phyloP scores from a whole-genome alignment of 2,329 filamentous ascomycete species.

The Colletotrichum sp. region DNA sequence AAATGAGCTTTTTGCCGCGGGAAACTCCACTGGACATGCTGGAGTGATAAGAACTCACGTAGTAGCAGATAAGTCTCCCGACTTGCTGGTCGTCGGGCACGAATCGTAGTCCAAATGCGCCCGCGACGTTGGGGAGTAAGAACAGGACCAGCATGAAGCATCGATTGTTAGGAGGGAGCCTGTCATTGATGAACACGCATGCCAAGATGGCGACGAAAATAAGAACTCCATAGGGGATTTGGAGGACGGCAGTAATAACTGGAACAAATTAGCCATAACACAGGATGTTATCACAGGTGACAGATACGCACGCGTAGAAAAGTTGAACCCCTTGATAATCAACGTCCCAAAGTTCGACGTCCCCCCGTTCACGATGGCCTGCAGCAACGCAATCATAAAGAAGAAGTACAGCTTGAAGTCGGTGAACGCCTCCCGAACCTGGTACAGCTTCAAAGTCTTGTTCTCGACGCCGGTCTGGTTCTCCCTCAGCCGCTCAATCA shows the following conservation, averaged over 20 bases:
- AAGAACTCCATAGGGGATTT: not conserved
- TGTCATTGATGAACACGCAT: not conserved
- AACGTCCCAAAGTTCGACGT: not conserved
- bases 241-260: not conserved
- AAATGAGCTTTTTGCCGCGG: not conserved
- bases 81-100: not conserved
- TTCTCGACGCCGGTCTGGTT: not conserved
- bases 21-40: not conserved
- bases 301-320: not conserved
- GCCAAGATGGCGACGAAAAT: not conserved
- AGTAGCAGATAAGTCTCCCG: not conserved
- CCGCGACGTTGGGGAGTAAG: not conserved
- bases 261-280: rapidly evolving
- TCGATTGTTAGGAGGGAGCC: not conserved
- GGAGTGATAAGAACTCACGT: not conserved
- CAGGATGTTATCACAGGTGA: rapidly evolving
- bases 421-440: not conserved
- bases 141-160: not conserved
- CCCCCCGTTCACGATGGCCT: not conserved
- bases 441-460: not conserved
- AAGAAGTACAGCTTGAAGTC: not conserved
- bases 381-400: not conserved
- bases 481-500: not conserved
- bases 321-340: not conserved
- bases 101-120: not conserved